Conservation (phyloP, 2,329 filamentous ascomycete genomes). For the Orbilia ellipsospora region DNA sequence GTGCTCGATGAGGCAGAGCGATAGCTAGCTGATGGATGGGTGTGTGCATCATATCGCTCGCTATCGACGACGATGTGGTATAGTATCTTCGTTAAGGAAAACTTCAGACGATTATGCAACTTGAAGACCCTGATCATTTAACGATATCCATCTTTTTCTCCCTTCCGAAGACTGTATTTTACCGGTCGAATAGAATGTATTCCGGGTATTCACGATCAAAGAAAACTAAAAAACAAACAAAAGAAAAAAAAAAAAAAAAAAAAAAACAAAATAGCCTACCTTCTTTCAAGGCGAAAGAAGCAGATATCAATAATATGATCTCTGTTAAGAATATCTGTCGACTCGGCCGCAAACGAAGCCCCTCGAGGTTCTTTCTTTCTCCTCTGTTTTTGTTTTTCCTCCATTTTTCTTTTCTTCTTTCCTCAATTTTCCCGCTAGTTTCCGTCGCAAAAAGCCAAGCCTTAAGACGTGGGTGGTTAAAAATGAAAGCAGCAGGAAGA, state of each 20-base stretch:
- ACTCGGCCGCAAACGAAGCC: neutral
- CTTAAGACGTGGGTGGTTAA: neutral
- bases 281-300: neutral
- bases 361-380: neutral
- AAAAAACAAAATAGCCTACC: conserved; percentile 14
- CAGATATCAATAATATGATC: conserved; percentile 23
- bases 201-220: conserved; percentile 37
- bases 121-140: conserved; percentile 48
- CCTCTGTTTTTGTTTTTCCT: neutral
- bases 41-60: conserved; percentile 4
- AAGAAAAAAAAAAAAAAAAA: conserved; percentile 6
- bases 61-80: neutral
- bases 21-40: too few relatives aligned
- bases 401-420: neutral
- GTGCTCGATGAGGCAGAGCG: neutral
- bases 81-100: conserved; percentile 23
- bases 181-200: conserved; percentile 47
- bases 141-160: conserved; percentile 5
- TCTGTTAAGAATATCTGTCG: conserved; percentile 18
- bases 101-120: conserved; percentile 55
- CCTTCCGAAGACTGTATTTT: conserved; percentile 20
- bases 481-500: neutral
- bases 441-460: conserved; percentile 34
- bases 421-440: conserved; percentile 42
- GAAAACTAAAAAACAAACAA: neutral